phyloP scores from a whole-genome alignment of 1,284 basidiomycete genomes.

The Moniliella sp. region DNA sequence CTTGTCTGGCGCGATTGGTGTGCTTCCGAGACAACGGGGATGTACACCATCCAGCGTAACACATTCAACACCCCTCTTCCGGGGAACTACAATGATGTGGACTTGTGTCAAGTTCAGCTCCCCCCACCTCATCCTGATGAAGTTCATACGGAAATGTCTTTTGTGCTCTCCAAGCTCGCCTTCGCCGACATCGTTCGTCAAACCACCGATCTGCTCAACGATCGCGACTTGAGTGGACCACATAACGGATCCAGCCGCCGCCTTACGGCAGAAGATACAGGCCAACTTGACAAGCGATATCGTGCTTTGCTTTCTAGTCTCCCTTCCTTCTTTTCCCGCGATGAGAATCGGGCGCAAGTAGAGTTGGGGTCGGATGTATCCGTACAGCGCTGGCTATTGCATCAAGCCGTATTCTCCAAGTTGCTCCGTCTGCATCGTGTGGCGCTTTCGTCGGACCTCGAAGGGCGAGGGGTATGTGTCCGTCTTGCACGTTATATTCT shows the following conservation, averaged over 20 bases:
- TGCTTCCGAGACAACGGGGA: slow-evolving; percentile 6
- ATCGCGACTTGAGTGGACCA: slow-evolving; percentile 6
- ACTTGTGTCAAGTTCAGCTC: slow-evolving; percentile 12
- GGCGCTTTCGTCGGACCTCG: too few species aligned
- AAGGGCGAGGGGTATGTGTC: too few species aligned
- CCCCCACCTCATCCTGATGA: slow-evolving; percentile 11
- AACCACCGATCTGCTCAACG: slow-evolving; percentile 12
- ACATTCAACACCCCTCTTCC: slow-evolving; percentile 28
- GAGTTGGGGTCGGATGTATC: slow-evolving; percentile 10
- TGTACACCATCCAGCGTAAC: slow-evolving; percentile 15
- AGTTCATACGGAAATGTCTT: slow-evolving; percentile 24
- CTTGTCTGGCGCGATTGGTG: slow-evolving; percentile 20
- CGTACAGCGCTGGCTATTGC: slow-evolving; percentile 25
- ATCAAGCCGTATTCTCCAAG: slow-evolving; percentile 25
- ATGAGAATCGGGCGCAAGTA: slow-evolving; percentile 11
- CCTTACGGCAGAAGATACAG: slow-evolving; percentile 9
- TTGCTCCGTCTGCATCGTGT: slow-evolving; percentile 24
- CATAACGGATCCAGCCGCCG: slow-evolving; percentile 8
- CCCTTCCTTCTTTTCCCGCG: slow-evolving; percentile 19
- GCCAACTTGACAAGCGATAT: slow-evolving; percentile 11
- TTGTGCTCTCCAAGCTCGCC: slow-evolving; percentile 13
- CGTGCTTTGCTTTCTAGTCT: slow-evolving; percentile 15
- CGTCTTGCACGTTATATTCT: too few species aligned
- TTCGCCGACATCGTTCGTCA: slow-evolving; percentile 13
- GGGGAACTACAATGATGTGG: slow-evolving; percentile 25